Base-by-base conservation (phyloP, 2,329 filamentous ascomycete genomes). In the Mariannaea elegans region DNA sequence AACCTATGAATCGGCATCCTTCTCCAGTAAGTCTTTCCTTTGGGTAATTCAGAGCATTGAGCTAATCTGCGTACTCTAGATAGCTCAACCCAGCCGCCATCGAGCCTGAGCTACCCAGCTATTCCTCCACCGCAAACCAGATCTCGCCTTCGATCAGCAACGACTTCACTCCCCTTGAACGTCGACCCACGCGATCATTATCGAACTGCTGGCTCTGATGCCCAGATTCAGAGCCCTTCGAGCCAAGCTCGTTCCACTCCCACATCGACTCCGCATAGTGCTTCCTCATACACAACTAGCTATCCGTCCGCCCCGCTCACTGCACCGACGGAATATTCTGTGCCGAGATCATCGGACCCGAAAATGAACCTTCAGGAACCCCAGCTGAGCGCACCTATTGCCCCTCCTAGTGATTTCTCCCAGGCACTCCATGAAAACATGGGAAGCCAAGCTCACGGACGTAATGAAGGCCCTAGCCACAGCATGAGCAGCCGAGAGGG, bases 381-480 rank as follows among this genome's bases (percentile, higher is more conserved):
- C 3, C 84, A 86, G 67, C 77, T 86, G 75, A 84, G 81, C 66
- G 82, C 84, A 2, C 83, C 83, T 1, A 84, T 85, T 56, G 79
- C 80, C 3, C 80, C 83, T 3, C 75, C 84, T 0, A 80, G 79
- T 51, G 84, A 87, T 53, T 86, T 86, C 64, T 76, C 78, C 2
- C 80, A 81, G 57, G 78, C 80, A 5, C 77, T 83, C 59, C 79
- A 82, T 36, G 77, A 77, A 4, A 73, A 67, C 53, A 52, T 56
- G 48, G 53, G 46, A 51, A 49, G 27, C 56, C 56, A 44, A 27
- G 49, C 50, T 44, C 59, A 62, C 18, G 39, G 60, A 53, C 54
- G 63, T 36, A 7, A 56, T 29, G 21, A 49, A 23, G 36, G 42
- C 31, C 29, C 48, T 23, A n/a, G 57, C 36, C 59, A 64, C 38